Evolutionary conservation across 1,284 basidiomycete species (phyloP).

Genomic region (Cystobasidium pallidum): DNA sequence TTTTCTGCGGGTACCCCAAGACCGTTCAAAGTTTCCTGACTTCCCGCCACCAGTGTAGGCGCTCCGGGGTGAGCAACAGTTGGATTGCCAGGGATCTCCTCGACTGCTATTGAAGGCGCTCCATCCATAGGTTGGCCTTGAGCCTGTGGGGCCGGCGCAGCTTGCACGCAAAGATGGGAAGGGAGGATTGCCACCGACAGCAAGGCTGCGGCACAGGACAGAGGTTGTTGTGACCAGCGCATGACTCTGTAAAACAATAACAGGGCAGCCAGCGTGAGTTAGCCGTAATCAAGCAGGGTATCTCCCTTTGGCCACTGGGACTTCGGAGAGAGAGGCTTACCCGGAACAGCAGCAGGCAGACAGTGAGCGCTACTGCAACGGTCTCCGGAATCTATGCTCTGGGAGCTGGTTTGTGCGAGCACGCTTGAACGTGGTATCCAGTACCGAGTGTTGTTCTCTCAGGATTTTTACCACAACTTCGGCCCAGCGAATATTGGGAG

Average conservation of each 20-base stretch:
- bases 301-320: too few relatives aligned
- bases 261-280: too few relatives aligned
- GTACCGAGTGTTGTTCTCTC: neutral
- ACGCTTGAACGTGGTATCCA: conserved; percentile 24
- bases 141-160: conserved; percentile 12
- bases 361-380: neutral
- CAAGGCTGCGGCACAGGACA: conserved; percentile 12
- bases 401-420: conserved; percentile 38
- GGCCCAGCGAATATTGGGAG: conserved; percentile 1
- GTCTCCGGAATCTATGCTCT: conserved; percentile 10
- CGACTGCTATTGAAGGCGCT: conserved; percentile 13
- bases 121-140: conserved; percentile 33
- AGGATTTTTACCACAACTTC: conserved; percentile 4
- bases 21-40: conserved; percentile 17
- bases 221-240: conserved; percentile 23
- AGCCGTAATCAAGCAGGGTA: too few relatives aligned
- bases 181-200: conserved; percentile 13
- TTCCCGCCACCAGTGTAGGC: conserved; percentile 12
- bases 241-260: conserved; percentile 28
- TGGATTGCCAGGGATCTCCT: neutral
- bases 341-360: neutral
- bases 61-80: conserved; percentile 10
- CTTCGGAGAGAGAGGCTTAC: neutral
- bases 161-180: neutral
- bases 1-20: conserved; percentile 4